A percentile compares a stretch with the other conserved stretches of the same genome.
Evolutionary conservation across 1,284 basidiomycete genomes (phyloP).

Genomic region (Afroboletus lepidellus): DNA sequence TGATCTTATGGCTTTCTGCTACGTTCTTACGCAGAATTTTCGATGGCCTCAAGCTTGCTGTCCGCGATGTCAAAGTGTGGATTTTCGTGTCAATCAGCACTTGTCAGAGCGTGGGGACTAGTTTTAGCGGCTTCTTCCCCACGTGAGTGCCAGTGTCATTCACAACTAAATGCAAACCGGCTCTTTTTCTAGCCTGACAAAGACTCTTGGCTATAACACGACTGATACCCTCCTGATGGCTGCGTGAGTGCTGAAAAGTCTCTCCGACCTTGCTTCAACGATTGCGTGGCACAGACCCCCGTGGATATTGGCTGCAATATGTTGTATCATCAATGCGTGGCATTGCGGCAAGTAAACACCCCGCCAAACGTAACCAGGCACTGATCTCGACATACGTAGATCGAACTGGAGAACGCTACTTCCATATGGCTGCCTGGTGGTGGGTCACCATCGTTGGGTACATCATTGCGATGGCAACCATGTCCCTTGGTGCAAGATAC

Average conservation of each 20-base stretch:
- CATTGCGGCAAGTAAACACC: slow-evolving; percentile 52
- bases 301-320: slow-evolving; percentile 25
- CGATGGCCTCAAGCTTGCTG: slow-evolving; percentile 56
- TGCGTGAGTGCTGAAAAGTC: slow-evolving; percentile 46
- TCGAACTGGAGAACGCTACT: slow-evolving; percentile 63
- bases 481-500: slow-evolving; percentile 55
- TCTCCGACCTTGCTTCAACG: not conserved
- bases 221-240: slow-evolving; percentile 60
- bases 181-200: slow-evolving; percentile 47
- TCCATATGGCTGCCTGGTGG: slow-evolving; percentile 61
- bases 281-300: slow-evolving; percentile 48
- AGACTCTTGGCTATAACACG: slow-evolving; percentile 63
- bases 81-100: slow-evolving; percentile 58
- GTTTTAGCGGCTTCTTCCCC: slow-evolving; percentile 76
- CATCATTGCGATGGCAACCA: slow-evolving; percentile 60
- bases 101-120: slow-evolving; percentile 56
- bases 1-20: not conserved
- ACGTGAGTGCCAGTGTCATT: too few species aligned
- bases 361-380: not conserved
- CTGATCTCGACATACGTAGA: slow-evolving; percentile 35
- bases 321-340: slow-evolving; percentile 61
- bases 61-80: slow-evolving; percentile 61
- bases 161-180: not conserved
- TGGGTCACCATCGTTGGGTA: slow-evolving; percentile 62
- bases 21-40: slow-evolving; percentile 44